phyloP scores from a whole-genome alignment of 495 filamentous ascomycete species.

The Neurospora intermedia region DNA sequence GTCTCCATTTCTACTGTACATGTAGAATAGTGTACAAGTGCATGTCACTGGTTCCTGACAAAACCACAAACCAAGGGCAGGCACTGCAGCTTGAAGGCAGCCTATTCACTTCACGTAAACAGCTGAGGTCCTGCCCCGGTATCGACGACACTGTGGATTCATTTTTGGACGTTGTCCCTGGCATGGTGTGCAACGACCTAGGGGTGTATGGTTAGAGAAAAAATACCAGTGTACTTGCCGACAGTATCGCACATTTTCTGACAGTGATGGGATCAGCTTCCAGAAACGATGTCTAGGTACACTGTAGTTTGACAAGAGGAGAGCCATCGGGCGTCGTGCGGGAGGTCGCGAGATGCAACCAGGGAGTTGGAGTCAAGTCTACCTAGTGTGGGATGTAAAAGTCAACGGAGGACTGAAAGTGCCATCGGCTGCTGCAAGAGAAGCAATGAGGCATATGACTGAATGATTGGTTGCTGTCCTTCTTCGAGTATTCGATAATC shows the following conservation, averaged over 20 bases:
- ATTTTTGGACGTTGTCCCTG: not conserved
- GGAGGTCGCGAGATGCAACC: not conserved
- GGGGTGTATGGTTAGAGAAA: not conserved
- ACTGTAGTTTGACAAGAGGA: not conserved
- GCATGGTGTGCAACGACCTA: not conserved
- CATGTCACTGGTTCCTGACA: not conserved
- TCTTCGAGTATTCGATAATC: not conserved
- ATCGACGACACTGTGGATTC: not conserved
- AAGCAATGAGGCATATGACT: not conserved
- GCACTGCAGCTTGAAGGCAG: not conserved
- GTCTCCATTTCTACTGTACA: not conserved
- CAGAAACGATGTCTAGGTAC: not conserved
- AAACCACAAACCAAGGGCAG: not conserved
- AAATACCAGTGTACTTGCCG: not conserved
- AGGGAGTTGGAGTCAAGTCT: not conserved
- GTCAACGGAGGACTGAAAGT: not conserved
- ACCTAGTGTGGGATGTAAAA: not conserved
- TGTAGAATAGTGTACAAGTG: too few relatives aligned
- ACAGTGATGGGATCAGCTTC: not conserved
- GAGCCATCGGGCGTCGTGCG: not conserved
- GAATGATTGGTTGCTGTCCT: not conserved
- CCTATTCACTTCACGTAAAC: not conserved
- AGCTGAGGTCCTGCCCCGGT: not conserved
- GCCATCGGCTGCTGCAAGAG: not conserved
- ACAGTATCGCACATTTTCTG: not conserved